Evolutionary conservation across 2,329 filamentous ascomycete species (phyloP).

Genomic region (Talaromyces sp.): DNA sequence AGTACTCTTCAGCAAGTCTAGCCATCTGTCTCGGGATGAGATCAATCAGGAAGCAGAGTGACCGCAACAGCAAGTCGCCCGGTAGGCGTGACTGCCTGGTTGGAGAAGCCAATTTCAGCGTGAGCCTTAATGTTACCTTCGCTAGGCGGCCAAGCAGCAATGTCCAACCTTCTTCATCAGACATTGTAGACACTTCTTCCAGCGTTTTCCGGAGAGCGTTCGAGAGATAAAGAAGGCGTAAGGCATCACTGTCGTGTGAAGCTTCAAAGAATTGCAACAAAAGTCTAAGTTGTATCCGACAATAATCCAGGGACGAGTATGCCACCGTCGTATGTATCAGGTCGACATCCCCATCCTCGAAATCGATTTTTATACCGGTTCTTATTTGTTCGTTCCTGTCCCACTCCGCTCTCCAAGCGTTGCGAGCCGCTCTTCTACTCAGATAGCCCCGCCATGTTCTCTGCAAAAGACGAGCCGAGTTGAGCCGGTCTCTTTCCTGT

Average conservation of each 20-base stretch:
- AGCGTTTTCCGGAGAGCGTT: slow-evolving; percentile 41
- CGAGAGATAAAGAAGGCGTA: slow-evolving; percentile 45
- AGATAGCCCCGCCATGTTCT: slow-evolving; percentile 76
- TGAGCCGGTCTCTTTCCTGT: slow-evolving; percentile 71
- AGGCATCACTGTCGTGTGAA: slow-evolving; percentile 38
- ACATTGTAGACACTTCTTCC: slow-evolving; percentile 35
- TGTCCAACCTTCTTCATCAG: slow-evolving; percentile 41
- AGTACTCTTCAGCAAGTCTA: slow-evolving; percentile 37
- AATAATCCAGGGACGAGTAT: slow-evolving; percentile 20
- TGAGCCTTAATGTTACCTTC: slow-evolving; percentile 33
- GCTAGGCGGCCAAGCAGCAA: slow-evolving; percentile 39
- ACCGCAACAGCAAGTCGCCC: slow-evolving; percentile 33
- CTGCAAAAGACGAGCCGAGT: slow-evolving; percentile 72
- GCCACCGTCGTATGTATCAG: neutral
- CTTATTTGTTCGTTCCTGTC: slow-evolving; percentile 55
- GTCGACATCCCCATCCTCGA: slow-evolving; percentile 37
- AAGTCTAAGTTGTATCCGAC: slow-evolving; percentile 58
- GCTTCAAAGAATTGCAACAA: slow-evolving; percentile 65
- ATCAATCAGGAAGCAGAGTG: slow-evolving; percentile 36
- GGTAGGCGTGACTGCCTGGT: slow-evolving; percentile 22
- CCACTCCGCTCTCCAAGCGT: slow-evolving; percentile 59
- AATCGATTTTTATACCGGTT: slow-evolving; percentile 26
- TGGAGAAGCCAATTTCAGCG: slow-evolving; percentile 27
- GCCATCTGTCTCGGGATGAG: slow-evolving; percentile 43
- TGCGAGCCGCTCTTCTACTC: slow-evolving; percentile 57